phyloP scores from a whole-genome alignment of 2,329 filamentous ascomycete genomes.

The Exophiala spinifera region DNA sequence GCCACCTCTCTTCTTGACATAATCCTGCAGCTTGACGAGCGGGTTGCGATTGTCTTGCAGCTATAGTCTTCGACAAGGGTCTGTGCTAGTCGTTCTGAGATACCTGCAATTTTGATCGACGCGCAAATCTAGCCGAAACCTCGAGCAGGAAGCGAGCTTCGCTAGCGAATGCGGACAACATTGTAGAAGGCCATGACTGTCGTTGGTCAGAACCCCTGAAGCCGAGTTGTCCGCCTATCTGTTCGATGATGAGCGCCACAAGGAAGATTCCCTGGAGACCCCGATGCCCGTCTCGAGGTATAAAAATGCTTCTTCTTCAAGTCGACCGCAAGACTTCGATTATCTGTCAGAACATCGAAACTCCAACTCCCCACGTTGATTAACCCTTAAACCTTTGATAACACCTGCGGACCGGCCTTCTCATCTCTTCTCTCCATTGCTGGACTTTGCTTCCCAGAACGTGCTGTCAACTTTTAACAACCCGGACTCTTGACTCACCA shows the following conservation, averaged over 20 bases:
- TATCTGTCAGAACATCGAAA: not conserved
- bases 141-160: not conserved
- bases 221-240: conserved; percentile 1
- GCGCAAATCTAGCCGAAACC: not conserved
- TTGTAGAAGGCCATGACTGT: not conserved
- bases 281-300: too few species aligned
- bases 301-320: too few species aligned
- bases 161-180: not conserved
- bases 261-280: not conserved
- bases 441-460: not conserved
- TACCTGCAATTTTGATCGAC: not conserved
- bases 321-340: too few species aligned
- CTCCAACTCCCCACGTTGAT: not conserved
- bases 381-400: not conserved
- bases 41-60: not conserved
- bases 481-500: not conserved
- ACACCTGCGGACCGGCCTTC: not conserved
- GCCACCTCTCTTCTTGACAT: conserved; percentile 1
- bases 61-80: conserved; percentile 4
- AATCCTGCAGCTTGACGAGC: not conserved
- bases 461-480: not conserved
- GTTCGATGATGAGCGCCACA: conserved; percentile 2
- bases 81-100: not conserved
- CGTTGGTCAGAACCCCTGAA: conserved; percentile 2
- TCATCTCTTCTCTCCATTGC: not conserved